Evolutionary conservation across 2,329 filamentous ascomycete species (phyloP).

Genomic region (Stagonosporopsis tanaceti): DNA sequence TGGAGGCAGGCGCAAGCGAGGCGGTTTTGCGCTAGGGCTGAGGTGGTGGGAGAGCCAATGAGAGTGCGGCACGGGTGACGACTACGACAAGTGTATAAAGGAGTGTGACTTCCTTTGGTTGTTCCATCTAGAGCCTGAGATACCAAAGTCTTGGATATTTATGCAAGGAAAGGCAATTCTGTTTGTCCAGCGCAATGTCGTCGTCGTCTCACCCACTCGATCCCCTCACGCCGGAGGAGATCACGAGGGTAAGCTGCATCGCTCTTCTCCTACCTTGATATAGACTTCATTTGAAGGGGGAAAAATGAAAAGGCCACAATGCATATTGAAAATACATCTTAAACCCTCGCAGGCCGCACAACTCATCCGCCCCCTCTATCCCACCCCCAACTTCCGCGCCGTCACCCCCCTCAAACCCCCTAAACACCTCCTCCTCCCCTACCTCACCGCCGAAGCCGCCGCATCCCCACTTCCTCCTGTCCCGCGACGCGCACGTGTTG

Average conservation of each 20-base stretch:
- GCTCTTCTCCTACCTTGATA: too few species aligned
- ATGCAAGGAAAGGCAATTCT: too few species aligned
- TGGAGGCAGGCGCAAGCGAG: conserved; percentile 12
- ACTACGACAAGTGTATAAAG: neutral
- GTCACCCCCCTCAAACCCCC: conserved; percentile 61
- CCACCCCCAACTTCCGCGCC: conserved; percentile 56
- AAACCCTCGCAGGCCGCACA: conserved; percentile 30
- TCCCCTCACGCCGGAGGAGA: conserved; percentile 16
- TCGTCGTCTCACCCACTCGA: conserved; percentile 15
- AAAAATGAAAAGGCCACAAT: too few species aligned
- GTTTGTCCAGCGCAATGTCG: neutral
- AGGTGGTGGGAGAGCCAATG: neutral
- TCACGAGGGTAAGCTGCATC: conserved; percentile 1
- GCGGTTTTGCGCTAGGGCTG: neutral
- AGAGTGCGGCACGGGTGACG: neutral
- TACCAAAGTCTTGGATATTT: too few species aligned
- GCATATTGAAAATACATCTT: neutral
- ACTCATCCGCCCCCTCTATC: conserved; percentile 48
- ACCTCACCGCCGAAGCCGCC: conserved; percentile 55
- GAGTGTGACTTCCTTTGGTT: too few species aligned
- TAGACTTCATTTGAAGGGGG: too few species aligned
- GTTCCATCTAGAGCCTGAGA: too few species aligned
- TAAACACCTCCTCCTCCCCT: conserved; percentile 58
- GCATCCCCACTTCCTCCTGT: conserved; percentile 37
- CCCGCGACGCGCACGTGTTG: conserved; percentile 52